Evolutionary conservation across 169 alveolate genomes (phyloP).

Genomic region (Cryptosporidium xiaoi): DNA sequence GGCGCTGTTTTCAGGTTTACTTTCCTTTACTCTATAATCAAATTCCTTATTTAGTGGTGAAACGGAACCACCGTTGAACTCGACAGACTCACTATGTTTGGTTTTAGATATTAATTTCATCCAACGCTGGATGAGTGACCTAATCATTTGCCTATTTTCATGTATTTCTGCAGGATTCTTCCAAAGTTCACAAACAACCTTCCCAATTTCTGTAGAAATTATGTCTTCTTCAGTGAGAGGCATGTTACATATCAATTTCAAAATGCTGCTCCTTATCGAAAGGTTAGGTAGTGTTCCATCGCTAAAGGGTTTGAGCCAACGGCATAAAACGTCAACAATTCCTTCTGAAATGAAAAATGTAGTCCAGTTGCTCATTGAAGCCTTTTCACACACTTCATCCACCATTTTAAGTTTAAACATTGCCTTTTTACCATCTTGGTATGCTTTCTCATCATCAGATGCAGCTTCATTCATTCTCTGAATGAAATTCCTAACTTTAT

Average conservation of each 20-base stretch:
- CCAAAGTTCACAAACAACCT: constrained; percentile 83
- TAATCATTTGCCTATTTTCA: constrained; percentile 82
- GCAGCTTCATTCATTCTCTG: constrained; percentile 66
- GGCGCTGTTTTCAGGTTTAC: background rate
- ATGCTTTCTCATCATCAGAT: constrained; percentile 27
- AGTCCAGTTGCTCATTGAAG: constrained; percentile 85
- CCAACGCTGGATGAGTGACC: constrained; percentile 86
- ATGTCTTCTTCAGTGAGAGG: constrained; percentile 84
- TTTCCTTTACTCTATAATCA: background rate
- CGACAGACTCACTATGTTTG: background rate
- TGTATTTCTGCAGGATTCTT: constrained; percentile 85
- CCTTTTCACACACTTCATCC: constrained; percentile 80
- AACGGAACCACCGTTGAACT: background rate
- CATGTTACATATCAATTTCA: constrained; percentile 81
- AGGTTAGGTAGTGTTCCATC: constrained; percentile 87
- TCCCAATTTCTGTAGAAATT: constrained; percentile 85
- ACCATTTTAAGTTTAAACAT: constrained; percentile 84
- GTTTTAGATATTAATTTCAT: constrained; percentile 81
- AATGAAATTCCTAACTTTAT: constrained; percentile 38
- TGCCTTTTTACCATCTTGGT: constrained; percentile 82
- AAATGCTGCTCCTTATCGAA: constrained; percentile 82
- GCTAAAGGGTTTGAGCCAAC: constrained; percentile 83
- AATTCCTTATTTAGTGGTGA: background rate
- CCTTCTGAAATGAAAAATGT: constrained; percentile 85
- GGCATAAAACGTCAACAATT: constrained; percentile 83